Evolutionary conservation across 371 early-diverging fungal genomes (phyloP), one percentile per base, ranked within the genome.

Genomic region (Rhizopus arrhizus): DNA sequence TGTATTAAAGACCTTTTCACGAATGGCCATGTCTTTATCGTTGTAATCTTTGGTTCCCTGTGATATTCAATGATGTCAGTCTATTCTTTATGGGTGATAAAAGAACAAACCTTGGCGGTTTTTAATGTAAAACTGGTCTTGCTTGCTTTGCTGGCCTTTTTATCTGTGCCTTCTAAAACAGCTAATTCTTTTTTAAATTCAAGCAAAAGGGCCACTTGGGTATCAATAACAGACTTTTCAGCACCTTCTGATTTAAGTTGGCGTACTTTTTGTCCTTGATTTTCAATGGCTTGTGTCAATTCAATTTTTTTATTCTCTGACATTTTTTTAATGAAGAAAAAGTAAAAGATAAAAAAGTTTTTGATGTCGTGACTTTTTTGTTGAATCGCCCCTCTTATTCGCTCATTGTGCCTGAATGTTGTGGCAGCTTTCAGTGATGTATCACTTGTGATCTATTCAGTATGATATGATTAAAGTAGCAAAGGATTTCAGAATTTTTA

Each of bases 1-100:
- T 16, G 90, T 95, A 9, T 81, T 73, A 64, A 99, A 95, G 45
- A 99, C 93, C 61, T 89, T 73, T 68, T 97, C 93, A 36, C 99
- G 88, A 59, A 98, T 76, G 13, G 95, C 90, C 93, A 96, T 96
- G 65, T 99, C 99, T 66, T 90, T 89, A 52, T 95, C 94, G 53
- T 80, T 85, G 69, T 94, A 98, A 82, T 99, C 99, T 69, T 87
- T 87, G 53, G 99, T 99, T 9, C 99, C 99, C 91, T 97, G 61
- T 7, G 41, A 6, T 1, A 52, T 11, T 38, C 13, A 22, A 45
- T 22, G 1, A 4, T 41, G 3, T 7, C n/a, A 15, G 13, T 8
- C 28, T 33, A 10, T 56, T 15, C 11, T 5, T 6, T 35, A 28
- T 59, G 12, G 41, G 41, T 42, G 22, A 22, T 22, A 22, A 22